Conservation (phyloP, 208 protist species). For the Leishmania gerbilli region DNA sequence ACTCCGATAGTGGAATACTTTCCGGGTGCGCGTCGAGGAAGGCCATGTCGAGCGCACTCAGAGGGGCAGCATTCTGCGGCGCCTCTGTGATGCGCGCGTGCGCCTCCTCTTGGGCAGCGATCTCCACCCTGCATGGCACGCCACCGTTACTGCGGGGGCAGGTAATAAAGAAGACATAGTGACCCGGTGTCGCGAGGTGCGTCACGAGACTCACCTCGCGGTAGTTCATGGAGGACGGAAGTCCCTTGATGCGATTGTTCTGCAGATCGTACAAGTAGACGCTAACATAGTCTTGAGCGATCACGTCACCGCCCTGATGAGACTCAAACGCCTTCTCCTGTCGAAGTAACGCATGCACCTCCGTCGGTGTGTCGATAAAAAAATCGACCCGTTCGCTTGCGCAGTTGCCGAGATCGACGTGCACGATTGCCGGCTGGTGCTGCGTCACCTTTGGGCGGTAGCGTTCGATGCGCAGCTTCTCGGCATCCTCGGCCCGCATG, state of each 20-base stretch:
- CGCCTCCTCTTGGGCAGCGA: slow-evolving; percentile 46
- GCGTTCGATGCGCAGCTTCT: slow-evolving; percentile 32
- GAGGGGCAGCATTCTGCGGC: slow-evolving; percentile 38
- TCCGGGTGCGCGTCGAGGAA: slow-evolving; percentile 52
- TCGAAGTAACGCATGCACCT: slow-evolving; percentile 56
- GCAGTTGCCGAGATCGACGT: slow-evolving; percentile 38
- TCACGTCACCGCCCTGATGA: slow-evolving; percentile 28
- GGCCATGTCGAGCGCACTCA: slow-evolving; percentile 43
- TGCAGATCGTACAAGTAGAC: slow-evolving; percentile 61
- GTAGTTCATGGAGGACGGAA: slow-evolving; percentile 50
- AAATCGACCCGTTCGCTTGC: slow-evolving; percentile 66
- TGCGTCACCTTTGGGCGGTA: slow-evolving; percentile 39
- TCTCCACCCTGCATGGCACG: slow-evolving; percentile 52
- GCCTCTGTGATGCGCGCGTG: slow-evolving; percentile 62
- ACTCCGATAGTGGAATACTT: slow-evolving; percentile 35
- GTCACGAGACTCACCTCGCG: slow-evolving; percentile 61
- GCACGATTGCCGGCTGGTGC: slow-evolving; percentile 41
- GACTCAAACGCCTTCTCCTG: slow-evolving; percentile 42
- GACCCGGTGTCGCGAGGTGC: slow-evolving; percentile 31
- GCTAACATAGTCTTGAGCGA: slow-evolving; percentile 57
- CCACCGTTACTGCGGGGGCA: slow-evolving; percentile 43
- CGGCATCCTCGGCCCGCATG: slow-evolving; percentile 21
- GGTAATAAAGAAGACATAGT: slow-evolving; percentile 47
- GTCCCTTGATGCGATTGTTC: slow-evolving; percentile 45
- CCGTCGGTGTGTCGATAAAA: slow-evolving; percentile 48